Percentiles rank a stretch among this genome's conserved stretches.
Evolutionary conservation across 345 rosid species (phyloP).

Genomic region (Boechera stricta): DNA sequence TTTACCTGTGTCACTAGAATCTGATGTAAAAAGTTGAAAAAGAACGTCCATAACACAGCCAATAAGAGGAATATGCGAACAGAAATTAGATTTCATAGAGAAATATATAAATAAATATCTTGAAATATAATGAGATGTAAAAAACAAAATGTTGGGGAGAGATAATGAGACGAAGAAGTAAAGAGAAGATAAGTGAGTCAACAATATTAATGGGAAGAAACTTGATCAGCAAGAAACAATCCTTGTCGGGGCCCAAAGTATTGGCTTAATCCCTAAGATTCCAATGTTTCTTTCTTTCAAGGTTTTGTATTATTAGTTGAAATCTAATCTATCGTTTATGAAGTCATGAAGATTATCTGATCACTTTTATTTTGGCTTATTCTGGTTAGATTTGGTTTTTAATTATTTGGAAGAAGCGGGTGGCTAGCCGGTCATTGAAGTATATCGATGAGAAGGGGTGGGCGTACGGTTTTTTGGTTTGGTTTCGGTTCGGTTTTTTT

Average conservation of each 20-base stretch:
- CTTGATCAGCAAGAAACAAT: conserved; percentile 28
- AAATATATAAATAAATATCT: not conserved
- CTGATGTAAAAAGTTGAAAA: conserved; percentile 6
- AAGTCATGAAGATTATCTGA: not conserved
- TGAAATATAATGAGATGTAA: not conserved
- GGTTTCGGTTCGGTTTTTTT: too few relatives aligned
- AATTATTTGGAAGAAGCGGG: too few relatives aligned
- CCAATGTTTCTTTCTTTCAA: conserved; percentile 2
- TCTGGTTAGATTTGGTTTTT: not conserved
- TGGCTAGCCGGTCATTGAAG: too few relatives aligned
- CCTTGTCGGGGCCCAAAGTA: not conserved
- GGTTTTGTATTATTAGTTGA: conserved; percentile 24
- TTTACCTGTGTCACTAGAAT: not conserved
- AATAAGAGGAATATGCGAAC: conserved; percentile 35
- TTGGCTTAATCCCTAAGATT: conserved; percentile 14
- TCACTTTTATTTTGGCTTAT: not conserved
- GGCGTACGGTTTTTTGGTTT: too few relatives aligned
- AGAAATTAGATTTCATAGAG: not conserved
- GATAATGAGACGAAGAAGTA: conserved; percentile 17
- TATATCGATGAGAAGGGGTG: too few relatives aligned
- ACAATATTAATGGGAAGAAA: conserved; percentile 1
- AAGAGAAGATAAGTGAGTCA: not conserved
- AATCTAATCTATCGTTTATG: conserved; percentile 15
- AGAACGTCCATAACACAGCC: conserved; percentile 31
- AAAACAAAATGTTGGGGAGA: not conserved